Percentiles rank a stretch among this genome's conserved stretches.
These are phyloP conservation scores for Xylaria sp. DNA, from an alignment of 2,329 filamentous ascomycete genomes.

Conservation along the genomic window DNA sequence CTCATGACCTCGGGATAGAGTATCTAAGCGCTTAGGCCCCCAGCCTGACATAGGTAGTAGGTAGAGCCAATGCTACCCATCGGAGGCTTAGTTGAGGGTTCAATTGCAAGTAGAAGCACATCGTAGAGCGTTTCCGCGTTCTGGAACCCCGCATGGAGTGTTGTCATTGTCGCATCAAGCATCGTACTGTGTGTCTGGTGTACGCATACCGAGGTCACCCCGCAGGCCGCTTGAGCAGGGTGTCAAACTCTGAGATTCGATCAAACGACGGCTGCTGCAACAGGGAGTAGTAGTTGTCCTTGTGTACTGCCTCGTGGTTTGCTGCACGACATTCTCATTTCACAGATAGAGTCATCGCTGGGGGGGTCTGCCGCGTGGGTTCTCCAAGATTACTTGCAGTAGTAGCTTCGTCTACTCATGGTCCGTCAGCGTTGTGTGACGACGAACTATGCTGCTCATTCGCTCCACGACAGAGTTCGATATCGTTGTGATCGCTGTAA, in stretches of 20 bases:
- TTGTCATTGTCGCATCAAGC: constrained; percentile 30
- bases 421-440: not conserved
- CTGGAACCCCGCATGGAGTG: constrained; percentile 14
- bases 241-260: constrained; percentile 19
- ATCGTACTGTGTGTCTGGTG: not conserved
- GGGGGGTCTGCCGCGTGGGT: not conserved
- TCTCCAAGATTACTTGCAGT: not conserved
- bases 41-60: constrained; percentile 11
- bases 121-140: not conserved
- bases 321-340: constrained; percentile 22
- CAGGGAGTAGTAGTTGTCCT: not conserved
- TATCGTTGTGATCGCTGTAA: not conserved
- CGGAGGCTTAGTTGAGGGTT: not conserved
- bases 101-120: not conserved
- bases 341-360: not conserved
- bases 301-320: constrained; percentile 3
- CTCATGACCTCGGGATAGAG: not conserved
- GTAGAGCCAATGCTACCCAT: constrained; percentile 5
- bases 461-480: not conserved
- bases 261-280: constrained; percentile 17
- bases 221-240: constrained; percentile 24
- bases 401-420: not conserved
- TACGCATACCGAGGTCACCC: constrained; percentile 16
- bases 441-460: not conserved
- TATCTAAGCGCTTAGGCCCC: not conserved